These are phyloP conservation scores for Trapa incisa DNA, from an alignment of 345 rosid species.

Conservation along the genomic window DNA sequence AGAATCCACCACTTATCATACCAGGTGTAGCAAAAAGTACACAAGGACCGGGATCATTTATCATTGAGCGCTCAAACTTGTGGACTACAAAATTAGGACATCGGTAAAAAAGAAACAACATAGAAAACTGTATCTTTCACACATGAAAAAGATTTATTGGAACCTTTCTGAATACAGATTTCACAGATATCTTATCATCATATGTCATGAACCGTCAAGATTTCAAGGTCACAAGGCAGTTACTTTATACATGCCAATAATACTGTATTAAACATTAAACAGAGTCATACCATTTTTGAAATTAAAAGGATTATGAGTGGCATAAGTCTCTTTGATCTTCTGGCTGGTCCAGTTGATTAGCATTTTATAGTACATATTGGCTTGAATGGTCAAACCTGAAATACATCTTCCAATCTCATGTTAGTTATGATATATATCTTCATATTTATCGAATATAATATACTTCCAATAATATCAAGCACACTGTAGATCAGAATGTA, in stretches of 20 bases:
- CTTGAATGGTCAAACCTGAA: conserved; percentile 94
- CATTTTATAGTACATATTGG: conserved; percentile 94
- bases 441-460: not conserved
- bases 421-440: not conserved
- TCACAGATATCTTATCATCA: not conserved
- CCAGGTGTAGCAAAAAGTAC: conserved; percentile 99
- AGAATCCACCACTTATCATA: conserved; percentile 90
- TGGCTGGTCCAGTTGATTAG: conserved; percentile 97
- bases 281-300: conserved; percentile 63
- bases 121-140: not conserved
- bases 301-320: conserved; percentile 69
- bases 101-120: not conserved
- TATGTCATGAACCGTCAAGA: not conserved
- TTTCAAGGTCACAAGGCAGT: not conserved
- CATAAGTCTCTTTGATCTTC: conserved; percentile 63
- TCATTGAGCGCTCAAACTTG: conserved; percentile 66
- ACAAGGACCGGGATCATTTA: conserved; percentile 88
- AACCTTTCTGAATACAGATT: not conserved
- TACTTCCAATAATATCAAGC: not conserved
- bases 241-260: not conserved
- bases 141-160: not conserved
- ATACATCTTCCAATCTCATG: conserved; percentile 6
- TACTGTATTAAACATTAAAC: not conserved
- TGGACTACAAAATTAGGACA: conserved; percentile 37
- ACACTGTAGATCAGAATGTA: not conserved